Conservation (phyloP, 768 basidiomycete species). For the Lactifluus echinatus region DNA sequence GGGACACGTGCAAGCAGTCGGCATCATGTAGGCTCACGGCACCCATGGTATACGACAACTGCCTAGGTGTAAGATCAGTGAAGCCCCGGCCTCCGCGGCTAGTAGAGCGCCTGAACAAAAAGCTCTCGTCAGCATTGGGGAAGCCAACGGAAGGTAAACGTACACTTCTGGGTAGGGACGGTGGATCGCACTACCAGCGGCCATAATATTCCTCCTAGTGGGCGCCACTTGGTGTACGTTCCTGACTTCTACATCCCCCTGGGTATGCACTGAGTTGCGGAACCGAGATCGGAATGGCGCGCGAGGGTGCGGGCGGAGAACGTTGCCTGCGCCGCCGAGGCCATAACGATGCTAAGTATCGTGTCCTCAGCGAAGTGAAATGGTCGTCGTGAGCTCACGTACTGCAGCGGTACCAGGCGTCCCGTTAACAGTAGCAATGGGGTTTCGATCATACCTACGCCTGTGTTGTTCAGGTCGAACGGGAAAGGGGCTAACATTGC, state of each 20-base stretch:
- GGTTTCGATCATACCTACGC: conserved; percentile 24
- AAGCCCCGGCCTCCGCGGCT: conserved; percentile 65
- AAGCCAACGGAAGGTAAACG: conserved; percentile 21
- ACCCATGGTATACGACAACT: conserved; percentile 21
- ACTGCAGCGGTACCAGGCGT: neutral
- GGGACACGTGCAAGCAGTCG: neutral
- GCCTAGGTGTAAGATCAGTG: conserved; percentile 42
- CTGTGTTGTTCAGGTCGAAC: conserved; percentile 9
- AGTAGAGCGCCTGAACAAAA: conserved; percentile 41
- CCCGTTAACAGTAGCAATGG: conserved; percentile 19
- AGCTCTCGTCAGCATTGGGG: neutral
- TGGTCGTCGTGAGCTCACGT: neutral
- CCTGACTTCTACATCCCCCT: conserved; percentile 56
- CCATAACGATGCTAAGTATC: conserved; percentile 40
- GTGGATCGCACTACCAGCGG: conserved; percentile 27
- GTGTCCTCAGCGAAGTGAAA: neutral
- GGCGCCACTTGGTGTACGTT: conserved; percentile 36
- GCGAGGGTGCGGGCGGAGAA: conserved; percentile 22
- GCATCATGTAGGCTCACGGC: neutral
- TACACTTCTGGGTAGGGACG: conserved; percentile 32
- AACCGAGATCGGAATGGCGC: conserved; percentile 39
- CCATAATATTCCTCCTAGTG: conserved; percentile 24
- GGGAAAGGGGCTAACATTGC: neutral
- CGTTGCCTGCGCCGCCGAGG: conserved; percentile 59
- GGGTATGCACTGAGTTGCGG: conserved; percentile 37